Evolutionary conservation across 768 basidiomycete genomes (phyloP), one percentile per base, ranked within the genome.

Genomic region (Boletus coccyginus): DNA sequence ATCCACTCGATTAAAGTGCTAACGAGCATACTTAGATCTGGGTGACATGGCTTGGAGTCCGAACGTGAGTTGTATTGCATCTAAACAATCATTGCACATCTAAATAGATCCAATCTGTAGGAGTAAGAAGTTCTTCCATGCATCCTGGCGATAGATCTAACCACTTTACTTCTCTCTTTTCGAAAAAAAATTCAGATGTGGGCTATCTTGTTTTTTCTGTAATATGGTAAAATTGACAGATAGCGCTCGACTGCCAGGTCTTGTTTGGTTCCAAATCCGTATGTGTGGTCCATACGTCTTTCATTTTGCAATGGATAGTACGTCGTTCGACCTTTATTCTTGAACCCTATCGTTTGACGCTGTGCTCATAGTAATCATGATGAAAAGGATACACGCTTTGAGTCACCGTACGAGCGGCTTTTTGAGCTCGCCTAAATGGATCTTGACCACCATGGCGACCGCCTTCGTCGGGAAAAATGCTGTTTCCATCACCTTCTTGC

Each of bases 241-340:
- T 29, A 16, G 9, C 16, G 16, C 7, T 50, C 10, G 11, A 13
- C 12, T 11, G 24, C 31, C 33, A 65, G 64, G 64, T 46, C 60
- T 64, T 7, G 56, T 19, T 21, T 53, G 39, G 53, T 64, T 52
- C 29, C 27, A 65, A 40, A 33, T 62, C 27, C 62, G 41, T 38
- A 33, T 46, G 40, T 65, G 62, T 62, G 60, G 46, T 27, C 55
- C 56, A 10, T 53, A 45, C 16, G 33, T 59, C 12, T 65, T 62
- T 46, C 49, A 55, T 29, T 3, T 60, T 1, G 63, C 63, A 9
- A 58, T 62, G 61, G 64, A 66, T 44, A 52, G 64, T 65, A 46
- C 8, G 62, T 57, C 29, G 13, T 54, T 35, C 5, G 5, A 19
- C 9, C 7, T 14, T 40, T n/a, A 6, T 17, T 17, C 10, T 29